Conservation (phyloP, 129 eudicot genomes). For the Flaveria ramosissima region DNA sequence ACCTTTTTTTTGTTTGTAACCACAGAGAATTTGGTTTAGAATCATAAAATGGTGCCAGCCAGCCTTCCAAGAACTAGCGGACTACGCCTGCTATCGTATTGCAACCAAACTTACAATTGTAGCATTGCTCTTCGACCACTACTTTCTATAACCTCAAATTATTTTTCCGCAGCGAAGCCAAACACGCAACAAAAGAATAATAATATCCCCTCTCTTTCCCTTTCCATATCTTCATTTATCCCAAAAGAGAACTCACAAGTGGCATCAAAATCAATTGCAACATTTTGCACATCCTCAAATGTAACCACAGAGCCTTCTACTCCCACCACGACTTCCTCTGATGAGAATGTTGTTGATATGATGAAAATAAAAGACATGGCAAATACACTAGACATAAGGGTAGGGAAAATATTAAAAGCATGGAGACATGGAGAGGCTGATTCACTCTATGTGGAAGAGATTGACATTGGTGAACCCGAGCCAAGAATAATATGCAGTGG, state of each 20-base stretch:
- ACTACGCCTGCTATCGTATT: constrained; percentile 41
- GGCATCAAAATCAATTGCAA: constrained; percentile 15
- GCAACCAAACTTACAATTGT: constrained; percentile 35
- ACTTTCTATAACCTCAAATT: constrained; percentile 28
- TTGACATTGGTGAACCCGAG: constrained; percentile 83
- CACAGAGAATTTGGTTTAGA: not conserved
- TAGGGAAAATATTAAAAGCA: constrained; percentile 67
- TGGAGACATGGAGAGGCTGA: constrained; percentile 96
- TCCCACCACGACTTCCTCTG: constrained; percentile 21
- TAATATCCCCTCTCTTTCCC: constrained; percentile 21
- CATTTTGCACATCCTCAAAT: constrained; percentile 41
- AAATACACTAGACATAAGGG: constrained; percentile 72
- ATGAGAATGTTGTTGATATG: constrained; percentile 26
- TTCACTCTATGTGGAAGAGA: constrained; percentile 85
- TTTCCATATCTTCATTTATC: constrained; percentile 26
- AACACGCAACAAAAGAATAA: constrained; percentile 30
- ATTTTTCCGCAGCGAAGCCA: constrained; percentile 24
- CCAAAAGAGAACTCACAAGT: constrained; percentile 12
- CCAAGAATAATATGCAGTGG: constrained; percentile 93
- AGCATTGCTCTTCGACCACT: constrained; percentile 36
- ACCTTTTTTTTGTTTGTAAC: constrained; percentile 4
- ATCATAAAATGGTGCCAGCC: constrained; percentile 46
- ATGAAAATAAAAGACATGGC: constrained; percentile 55
- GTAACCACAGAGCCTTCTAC: constrained; percentile 31
- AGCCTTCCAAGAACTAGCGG: constrained; percentile 48